Percentiles rank a stretch among this genome's conserved stretches.
Evolutionary conservation across 2,329 filamentous ascomycete genomes (phyloP).

Genomic region (Colletotrichum zoysiae): DNA sequence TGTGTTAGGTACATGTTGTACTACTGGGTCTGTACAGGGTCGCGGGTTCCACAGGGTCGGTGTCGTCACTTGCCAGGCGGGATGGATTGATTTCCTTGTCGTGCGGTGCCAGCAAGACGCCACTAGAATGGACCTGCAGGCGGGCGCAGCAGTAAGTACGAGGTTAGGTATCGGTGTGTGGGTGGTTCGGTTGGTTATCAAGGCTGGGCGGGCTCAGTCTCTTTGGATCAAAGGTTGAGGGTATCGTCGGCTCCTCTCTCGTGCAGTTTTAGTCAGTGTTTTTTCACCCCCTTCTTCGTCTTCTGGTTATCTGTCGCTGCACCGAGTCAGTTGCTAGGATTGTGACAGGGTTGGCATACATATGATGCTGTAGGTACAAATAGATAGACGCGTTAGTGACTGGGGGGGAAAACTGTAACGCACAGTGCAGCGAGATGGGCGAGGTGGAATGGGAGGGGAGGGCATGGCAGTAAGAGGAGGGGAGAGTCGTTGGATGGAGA

Average conservation of each 20-base stretch:
- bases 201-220: background rate
- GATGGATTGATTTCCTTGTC: slow-evolving; percentile 7
- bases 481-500: slow-evolving; percentile 29
- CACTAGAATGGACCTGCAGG: slow-evolving; percentile 8
- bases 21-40: background rate
- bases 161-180: background rate
- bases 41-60: background rate
- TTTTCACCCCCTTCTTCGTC: too few relatives aligned
- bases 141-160: background rate
- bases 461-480: slow-evolving; percentile 21
- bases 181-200: background rate
- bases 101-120: slow-evolving; percentile 28
- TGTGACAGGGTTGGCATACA: slow-evolving; percentile 23
- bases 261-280: background rate
- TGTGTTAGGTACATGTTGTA: background rate
- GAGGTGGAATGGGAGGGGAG: background rate
- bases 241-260: slow-evolving; percentile 34
- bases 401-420: background rate
- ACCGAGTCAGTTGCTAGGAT: slow-evolving; percentile 17
- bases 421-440: background rate
- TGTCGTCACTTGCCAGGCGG: background rate
- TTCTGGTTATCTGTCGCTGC: background rate
- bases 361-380: background rate
- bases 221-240: slow-evolving; percentile 20
- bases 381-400: slow-evolving; percentile 1